A percentile compares a stretch with the other conserved stretches of the same genome.
phyloP scores from a whole-genome alignment of 176 grass and related monocot genomes.

The Aegilops longissima region DNA sequence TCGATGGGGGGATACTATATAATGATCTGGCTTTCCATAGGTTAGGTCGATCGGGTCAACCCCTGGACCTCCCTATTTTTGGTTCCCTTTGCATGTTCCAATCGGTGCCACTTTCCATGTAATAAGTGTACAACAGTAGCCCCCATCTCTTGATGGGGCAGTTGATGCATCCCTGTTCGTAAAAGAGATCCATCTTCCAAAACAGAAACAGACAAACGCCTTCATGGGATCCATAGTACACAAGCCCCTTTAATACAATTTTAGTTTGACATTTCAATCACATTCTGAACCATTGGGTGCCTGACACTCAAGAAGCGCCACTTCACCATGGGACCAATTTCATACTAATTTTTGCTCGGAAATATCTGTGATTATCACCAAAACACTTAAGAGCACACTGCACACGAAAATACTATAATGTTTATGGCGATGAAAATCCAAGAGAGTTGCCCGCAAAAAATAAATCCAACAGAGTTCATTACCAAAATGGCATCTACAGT shows the following conservation, averaged over 20 bases:
- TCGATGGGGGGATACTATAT: not conserved
- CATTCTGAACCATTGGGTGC: not conserved
- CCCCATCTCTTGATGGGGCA: not conserved
- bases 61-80: slow-evolving; percentile 15
- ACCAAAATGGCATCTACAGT: not conserved
- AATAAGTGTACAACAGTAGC: not conserved
- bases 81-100: not conserved
- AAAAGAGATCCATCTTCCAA: not conserved
- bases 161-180: not conserved
- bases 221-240: not conserved
- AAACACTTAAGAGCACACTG: not conserved
- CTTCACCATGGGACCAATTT: not conserved
- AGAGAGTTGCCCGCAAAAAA: not conserved
- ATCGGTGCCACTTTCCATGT: not conserved
- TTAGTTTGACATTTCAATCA: not conserved
- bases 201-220: not conserved
- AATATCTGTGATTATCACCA: not conserved
- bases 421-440: not conserved
- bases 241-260: not conserved
- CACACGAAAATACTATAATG: not conserved
- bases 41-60: not conserved
- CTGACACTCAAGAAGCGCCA: not conserved
- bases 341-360: not conserved
- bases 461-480: not conserved
- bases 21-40: not conserved